Percentiles rank a stretch among this genome's conserved stretches.
These are phyloP conservation scores for Helminthosporium solani DNA, from an alignment of 2,329 filamentous ascomycete genomes.

Conservation along the genomic window DNA sequence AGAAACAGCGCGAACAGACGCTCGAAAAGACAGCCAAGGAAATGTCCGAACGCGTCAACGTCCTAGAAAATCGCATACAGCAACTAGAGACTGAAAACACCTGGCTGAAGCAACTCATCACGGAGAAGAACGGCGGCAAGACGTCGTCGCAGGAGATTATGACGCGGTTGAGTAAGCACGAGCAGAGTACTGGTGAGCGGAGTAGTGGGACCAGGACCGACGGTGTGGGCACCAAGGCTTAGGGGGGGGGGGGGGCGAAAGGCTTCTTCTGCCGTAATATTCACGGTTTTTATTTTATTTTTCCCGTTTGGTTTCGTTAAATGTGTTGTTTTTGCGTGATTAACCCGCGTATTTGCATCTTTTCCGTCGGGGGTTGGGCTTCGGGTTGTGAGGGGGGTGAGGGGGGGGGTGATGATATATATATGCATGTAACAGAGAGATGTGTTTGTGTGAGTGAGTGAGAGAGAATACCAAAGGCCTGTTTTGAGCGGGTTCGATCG, in stretches of 20 bases:
- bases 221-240: slow-evolving; percentile 42
- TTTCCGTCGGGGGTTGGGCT: not conserved
- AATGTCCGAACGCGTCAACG: slow-evolving; percentile 50
- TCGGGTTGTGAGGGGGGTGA: not conserved
- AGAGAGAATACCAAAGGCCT: too few species aligned
- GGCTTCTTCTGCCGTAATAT: too few species aligned
- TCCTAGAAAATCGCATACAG: slow-evolving; percentile 49
- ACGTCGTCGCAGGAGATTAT: slow-evolving; percentile 32
- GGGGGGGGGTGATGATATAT: too few species aligned
- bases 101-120: slow-evolving; percentile 55
- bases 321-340: not conserved
- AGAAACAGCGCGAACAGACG: slow-evolving; percentile 56
- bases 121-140: slow-evolving; percentile 49
- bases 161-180: slow-evolving; percentile 37
- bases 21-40: slow-evolving; percentile 55
- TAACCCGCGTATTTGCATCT: slow-evolving; percentile 1
- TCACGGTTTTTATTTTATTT: too few species aligned
- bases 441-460: too few species aligned
- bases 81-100: slow-evolving; percentile 56
- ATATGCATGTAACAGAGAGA: too few species aligned
- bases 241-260: slow-evolving; percentile 24
- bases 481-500: slow-evolving; percentile 2
- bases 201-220: slow-evolving; percentile 40
- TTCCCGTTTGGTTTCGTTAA: not conserved
- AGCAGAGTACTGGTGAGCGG: slow-evolving; percentile 34